Evolutionary conservation across 2,329 filamentous ascomycete genomes (phyloP), one percentile per base, ranked within the genome.

Genomic region (Trichophyton rubrum): DNA sequence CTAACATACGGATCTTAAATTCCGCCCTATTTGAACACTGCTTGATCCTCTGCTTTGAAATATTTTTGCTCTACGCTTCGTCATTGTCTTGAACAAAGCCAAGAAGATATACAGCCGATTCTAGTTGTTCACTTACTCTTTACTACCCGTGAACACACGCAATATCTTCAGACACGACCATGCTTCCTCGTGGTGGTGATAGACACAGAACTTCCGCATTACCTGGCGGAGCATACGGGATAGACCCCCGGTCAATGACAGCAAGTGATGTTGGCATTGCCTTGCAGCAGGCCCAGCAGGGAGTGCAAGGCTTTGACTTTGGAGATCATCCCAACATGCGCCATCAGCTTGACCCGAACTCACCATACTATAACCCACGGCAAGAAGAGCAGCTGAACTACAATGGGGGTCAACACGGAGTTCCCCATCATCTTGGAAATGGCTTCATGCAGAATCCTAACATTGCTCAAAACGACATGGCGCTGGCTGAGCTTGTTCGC

Each of bases 201-300:
- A 57, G 61, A 47, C 66, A 64, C 57, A 60, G 62, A 55, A 59
- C 64, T 8, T 43, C 61, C n/a, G n/a, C 55, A 30, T 57, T 61
- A 33, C 63, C 66, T 8, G 55, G 62, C 11, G 62, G 60, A 6
- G 58, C 66, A 43, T 59, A 65, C 43, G 61, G 62, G 22, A 58
- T 64, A 56, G 64, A 64, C 45, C 62, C 62, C 22, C 64, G 63
- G 51, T 58, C 38, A n/a, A 62, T 65, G 51, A 59, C 62, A n/a
- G 24, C 63, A 20, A 60, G 58, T n/a, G 65, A 67, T 53, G 62
- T 67, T 35, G 64, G 63, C 15, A 57, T 63, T 24, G 64, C 64
- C n/a, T 61, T 67, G 49, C 59, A 65, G 27, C 62, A 66, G 51
- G 62, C 63, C 13, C 65, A 65, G 40, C 56, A 61, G 17, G 65